Conservation (phyloP, 441 rosid species). For the Raphanus hybrid region DNA sequence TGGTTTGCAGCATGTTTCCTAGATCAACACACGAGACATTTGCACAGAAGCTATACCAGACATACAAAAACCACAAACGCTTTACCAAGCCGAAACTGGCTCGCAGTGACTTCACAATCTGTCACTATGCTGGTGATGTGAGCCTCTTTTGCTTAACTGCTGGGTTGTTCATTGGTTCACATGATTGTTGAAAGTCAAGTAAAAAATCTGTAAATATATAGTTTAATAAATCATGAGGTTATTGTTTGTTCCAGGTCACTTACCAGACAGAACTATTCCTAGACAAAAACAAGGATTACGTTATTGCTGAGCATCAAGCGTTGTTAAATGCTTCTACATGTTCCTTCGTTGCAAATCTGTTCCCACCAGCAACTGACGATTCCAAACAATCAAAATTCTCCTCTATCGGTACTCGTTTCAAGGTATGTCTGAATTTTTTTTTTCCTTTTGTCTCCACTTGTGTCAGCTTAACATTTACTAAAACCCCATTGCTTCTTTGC, state of each 20-base stretch:
- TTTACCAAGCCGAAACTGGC: constrained; percentile 88
- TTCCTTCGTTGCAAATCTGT: constrained; percentile 75
- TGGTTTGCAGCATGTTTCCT: constrained; percentile 79
- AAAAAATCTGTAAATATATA: constrained; percentile 13
- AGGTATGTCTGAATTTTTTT: constrained; percentile 54
- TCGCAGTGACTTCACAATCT: constrained; percentile 83
- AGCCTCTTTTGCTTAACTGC: constrained; percentile 38
- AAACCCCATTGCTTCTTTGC: constrained; percentile 33
- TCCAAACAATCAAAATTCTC: constrained; percentile 88
- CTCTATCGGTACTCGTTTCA: constrained; percentile 89
- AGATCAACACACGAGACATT: constrained; percentile 93
- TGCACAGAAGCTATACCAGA: constrained; percentile 92
- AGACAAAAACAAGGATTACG: constrained; percentile 94
- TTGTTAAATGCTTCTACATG: constrained; percentile 54
- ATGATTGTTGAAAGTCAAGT: constrained; percentile 11
- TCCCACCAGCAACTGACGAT: constrained; percentile 69
- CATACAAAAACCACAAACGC: constrained; percentile 83
- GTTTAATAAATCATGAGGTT: too few relatives aligned
- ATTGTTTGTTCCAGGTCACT: constrained; percentile 62
- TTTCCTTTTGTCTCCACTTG: constrained; percentile 29
- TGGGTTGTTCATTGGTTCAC: constrained; percentile 1
- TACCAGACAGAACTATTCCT: constrained; percentile 85
- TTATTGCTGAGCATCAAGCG: background rate
- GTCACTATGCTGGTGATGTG: constrained; percentile 94
- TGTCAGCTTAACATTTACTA: background rate